These are phyloP conservation scores for Agrocybe pediades DNA, from an alignment of 768 basidiomycete species.

Conservation along the genomic window DNA sequence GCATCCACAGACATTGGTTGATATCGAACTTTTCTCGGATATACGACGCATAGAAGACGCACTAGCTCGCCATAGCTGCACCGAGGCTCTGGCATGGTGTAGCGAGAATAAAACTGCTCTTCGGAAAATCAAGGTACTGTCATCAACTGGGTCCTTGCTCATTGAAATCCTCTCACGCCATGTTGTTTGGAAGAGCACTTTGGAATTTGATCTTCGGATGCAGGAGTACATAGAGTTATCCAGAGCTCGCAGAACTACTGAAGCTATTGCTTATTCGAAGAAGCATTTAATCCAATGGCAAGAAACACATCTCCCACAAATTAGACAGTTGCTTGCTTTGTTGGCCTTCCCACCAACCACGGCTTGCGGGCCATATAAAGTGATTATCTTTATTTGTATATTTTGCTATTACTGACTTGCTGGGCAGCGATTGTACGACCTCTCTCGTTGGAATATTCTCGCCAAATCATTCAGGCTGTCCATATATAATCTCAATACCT, in stretches of 20 bases:
- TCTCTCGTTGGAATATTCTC: slow-evolving; percentile 73
- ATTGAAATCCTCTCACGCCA: neutral
- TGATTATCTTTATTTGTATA: slow-evolving; percentile 25
- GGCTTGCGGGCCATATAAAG: slow-evolving; percentile 78
- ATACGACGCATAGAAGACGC: slow-evolving; percentile 86
- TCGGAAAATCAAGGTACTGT: slow-evolving; percentile 80
- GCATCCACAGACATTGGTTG: slow-evolving; percentile 70
- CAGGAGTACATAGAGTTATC: slow-evolving; percentile 97
- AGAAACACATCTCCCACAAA: slow-evolving; percentile 76
- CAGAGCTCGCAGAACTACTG: slow-evolving; percentile 59
- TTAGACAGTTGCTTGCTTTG: slow-evolving; percentile 74
- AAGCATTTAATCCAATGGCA: slow-evolving; percentile 85
- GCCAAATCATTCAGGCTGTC: slow-evolving; percentile 81
- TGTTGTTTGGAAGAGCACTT: slow-evolving; percentile 64
- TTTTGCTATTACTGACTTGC: neutral
- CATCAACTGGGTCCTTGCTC: neutral
- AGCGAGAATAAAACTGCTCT: slow-evolving; percentile 93
- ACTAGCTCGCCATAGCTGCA: slow-evolving; percentile 71
- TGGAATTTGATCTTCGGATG: slow-evolving; percentile 94
- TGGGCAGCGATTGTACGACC: slow-evolving; percentile 79
- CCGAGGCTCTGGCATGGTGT: slow-evolving; percentile 93
- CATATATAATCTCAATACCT: slow-evolving; percentile 83
- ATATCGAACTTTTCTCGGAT: slow-evolving; percentile 90
- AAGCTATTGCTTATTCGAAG: slow-evolving; percentile 83
- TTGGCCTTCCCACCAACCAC: slow-evolving; percentile 77